Evolutionary conservation across 169 alveolate genomes (phyloP).

Genomic region (Eimeria falciformis): DNA sequence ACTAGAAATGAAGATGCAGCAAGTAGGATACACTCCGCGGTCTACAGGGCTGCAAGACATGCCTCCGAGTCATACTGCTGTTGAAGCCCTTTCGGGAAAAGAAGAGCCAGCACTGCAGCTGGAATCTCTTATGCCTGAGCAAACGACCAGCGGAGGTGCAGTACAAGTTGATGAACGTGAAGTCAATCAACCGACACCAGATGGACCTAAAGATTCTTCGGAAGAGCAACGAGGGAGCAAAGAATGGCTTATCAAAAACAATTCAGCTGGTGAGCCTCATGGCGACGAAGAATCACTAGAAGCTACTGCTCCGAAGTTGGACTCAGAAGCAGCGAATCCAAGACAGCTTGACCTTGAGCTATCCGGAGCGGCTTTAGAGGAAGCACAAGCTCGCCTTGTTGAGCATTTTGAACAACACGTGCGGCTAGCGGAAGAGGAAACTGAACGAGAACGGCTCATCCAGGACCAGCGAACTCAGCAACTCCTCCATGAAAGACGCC

Average conservation of each 20-base stretch:
- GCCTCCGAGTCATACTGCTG: neutral
- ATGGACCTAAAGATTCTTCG: neutral
- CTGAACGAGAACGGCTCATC: constrained; percentile 9
- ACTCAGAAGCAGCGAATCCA: neutral
- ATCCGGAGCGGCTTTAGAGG: neutral
- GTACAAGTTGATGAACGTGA: neutral
- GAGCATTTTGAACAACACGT: constrained; percentile 11
- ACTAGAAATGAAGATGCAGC: neutral
- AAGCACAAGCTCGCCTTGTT: constrained; percentile 29
- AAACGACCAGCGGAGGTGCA: constrained; percentile 10
- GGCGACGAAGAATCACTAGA: neutral
- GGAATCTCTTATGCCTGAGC: neutral
- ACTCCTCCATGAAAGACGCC: constrained; percentile 43
- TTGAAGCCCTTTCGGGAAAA: neutral
- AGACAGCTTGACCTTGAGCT: neutral
- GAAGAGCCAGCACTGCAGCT: neutral
- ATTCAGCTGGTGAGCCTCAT: neutral
- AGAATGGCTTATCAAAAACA: no score
- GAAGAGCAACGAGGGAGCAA: neutral
- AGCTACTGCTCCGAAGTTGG: neutral
- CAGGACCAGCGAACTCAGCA: constrained; percentile 66
- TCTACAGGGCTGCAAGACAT: neutral
- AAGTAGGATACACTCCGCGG: neutral
- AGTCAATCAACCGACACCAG: neutral
- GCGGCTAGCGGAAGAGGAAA: constrained; percentile 23